Conservation (phyloP, 2,329 filamentous ascomycete species). For the Pseudogymnoascus destructans region DNA sequence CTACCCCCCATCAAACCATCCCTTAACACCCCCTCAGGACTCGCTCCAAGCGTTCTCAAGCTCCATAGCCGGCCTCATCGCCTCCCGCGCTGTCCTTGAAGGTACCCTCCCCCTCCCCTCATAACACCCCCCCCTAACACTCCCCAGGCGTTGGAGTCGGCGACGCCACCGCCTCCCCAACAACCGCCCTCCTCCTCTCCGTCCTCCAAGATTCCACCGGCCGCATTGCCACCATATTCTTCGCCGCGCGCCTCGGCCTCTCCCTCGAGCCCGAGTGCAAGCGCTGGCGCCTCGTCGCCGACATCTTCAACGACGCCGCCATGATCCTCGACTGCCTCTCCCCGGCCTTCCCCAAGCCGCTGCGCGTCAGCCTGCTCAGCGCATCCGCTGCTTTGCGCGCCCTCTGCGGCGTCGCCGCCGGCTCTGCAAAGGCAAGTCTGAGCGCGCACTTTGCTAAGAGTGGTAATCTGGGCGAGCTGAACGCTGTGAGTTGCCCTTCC, state of each 20-base stretch:
- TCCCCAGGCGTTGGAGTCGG: slow-evolving; percentile 50
- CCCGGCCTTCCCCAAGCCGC: slow-evolving; percentile 44
- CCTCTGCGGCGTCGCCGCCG: slow-evolving; percentile 80
- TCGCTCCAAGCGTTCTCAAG: slow-evolving; percentile 53
- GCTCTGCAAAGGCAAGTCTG: slow-evolving; percentile 78
- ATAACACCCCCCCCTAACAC: slow-evolving; percentile 8
- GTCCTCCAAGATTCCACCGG: slow-evolving; percentile 54
- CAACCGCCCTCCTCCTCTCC: slow-evolving; percentile 50
- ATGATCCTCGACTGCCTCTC: slow-evolving; percentile 60
- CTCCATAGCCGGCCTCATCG: slow-evolving; percentile 49
- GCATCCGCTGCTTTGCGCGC: slow-evolving; percentile 47
- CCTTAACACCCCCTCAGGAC: slow-evolving; percentile 29
- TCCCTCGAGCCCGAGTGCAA: slow-evolving; percentile 61
- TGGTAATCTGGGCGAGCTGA: slow-evolving; percentile 83
- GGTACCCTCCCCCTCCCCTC: slow-evolving; percentile 29
- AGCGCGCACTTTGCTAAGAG: slow-evolving; percentile 82
- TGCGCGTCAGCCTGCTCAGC: slow-evolving; percentile 44
- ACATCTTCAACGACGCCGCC: slow-evolving; percentile 57
- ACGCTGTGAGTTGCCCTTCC: slow-evolving; percentile 45
- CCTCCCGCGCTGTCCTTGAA: slow-evolving; percentile 54
- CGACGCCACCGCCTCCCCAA: slow-evolving; percentile 50
- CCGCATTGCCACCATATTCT: slow-evolving; percentile 54
- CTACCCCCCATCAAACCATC: not conserved
- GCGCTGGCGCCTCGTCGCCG: slow-evolving; percentile 55
- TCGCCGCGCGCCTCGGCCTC: slow-evolving; percentile 54